Evolutionary conservation across 345 rosid species (phyloP).

Genomic region (Chamaenerion angustifolium): DNA sequence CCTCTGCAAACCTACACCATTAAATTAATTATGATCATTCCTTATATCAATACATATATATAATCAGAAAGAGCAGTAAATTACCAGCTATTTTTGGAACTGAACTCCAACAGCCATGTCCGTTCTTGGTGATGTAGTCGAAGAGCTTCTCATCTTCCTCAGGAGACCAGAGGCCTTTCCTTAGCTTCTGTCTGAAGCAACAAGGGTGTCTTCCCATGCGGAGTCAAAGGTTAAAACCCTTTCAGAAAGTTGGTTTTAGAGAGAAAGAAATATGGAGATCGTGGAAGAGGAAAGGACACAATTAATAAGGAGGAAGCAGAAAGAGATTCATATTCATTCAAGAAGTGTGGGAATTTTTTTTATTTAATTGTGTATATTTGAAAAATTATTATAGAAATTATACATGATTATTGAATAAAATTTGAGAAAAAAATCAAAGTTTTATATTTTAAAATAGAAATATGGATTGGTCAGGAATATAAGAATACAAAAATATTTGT

Average conservation of each 20-base stretch:
- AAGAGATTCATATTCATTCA: neutral
- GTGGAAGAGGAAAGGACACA: constrained; percentile 23
- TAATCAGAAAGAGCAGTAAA: too few species aligned
- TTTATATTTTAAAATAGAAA: too few species aligned
- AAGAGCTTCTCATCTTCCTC: constrained; percentile 85
- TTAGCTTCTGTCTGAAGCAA: constrained; percentile 69
- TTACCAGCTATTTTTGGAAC: constrained; percentile 79
- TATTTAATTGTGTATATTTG: neutral
- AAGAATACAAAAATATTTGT: neutral
- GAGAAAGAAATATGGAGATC: constrained; percentile 13
- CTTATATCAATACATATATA: neutral
- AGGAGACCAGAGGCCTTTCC: constrained; percentile 87
- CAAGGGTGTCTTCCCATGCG: constrained; percentile 78
- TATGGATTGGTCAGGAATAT: constrained; percentile 1
- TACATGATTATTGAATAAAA: too few species aligned
- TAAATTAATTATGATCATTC: neutral
- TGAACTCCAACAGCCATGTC: constrained; percentile 88
- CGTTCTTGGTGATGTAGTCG: constrained; percentile 48
- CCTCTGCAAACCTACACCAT: constrained; percentile 48
- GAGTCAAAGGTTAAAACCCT: constrained; percentile 3
- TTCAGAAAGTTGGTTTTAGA: too few species aligned
- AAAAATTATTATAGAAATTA: too few species aligned
- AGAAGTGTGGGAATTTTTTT: constrained; percentile 1
- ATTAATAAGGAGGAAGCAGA: constrained; percentile 15
- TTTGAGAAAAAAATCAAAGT: too few species aligned